Evolutionary conservation across 2,329 filamentous ascomycete genomes (phyloP).

Genomic region (Pseudocercospora pini-densiflorae): DNA sequence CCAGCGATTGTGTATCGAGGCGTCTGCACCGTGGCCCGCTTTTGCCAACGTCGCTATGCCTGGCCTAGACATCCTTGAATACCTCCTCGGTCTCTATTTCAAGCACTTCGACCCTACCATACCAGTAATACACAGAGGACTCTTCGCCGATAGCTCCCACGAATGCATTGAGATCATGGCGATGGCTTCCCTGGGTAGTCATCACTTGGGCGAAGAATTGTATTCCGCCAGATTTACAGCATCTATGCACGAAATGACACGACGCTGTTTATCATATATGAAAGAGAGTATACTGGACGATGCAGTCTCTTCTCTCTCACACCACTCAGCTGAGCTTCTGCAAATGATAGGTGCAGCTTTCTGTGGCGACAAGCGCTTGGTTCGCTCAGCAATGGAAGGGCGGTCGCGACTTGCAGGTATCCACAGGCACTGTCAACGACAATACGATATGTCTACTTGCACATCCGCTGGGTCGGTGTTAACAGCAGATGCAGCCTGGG

Average conservation of each 20-base stretch:
- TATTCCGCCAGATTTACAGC: slow-evolving; percentile 8
- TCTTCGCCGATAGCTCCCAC: slow-evolving; percentile 21
- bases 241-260: slow-evolving; percentile 28
- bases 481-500: slow-evolving; percentile 15
- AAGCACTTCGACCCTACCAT: slow-evolving; percentile 37
- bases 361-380: slow-evolving; percentile 15
- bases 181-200: slow-evolving; percentile 37
- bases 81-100: slow-evolving; percentile 36
- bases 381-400: slow-evolving; percentile 6
- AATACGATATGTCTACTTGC: background rate
- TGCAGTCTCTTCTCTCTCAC: background rate
- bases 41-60: slow-evolving; percentile 33
- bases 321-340: slow-evolving; percentile 15
- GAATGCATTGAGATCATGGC: slow-evolving; percentile 35
- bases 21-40: slow-evolving; percentile 17
- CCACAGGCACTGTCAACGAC: slow-evolving; percentile 3
- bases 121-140: slow-evolving; percentile 37
- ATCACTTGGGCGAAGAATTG: slow-evolving; percentile 24
- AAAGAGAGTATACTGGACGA: slow-evolving; percentile 6
- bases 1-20: slow-evolving; percentile 18
- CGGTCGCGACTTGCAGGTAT: slow-evolving; percentile 9
- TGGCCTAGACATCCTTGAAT: slow-evolving; percentile 27
- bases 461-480: background rate
- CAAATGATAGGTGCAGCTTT: slow-evolving; percentile 22
- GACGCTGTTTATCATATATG: slow-evolving; percentile 17